Percentiles rank a stretch among this genome's conserved stretches.
phyloP scores from a whole-genome alignment of 768 basidiomycete species.

The Leccinellum luteum region DNA sequence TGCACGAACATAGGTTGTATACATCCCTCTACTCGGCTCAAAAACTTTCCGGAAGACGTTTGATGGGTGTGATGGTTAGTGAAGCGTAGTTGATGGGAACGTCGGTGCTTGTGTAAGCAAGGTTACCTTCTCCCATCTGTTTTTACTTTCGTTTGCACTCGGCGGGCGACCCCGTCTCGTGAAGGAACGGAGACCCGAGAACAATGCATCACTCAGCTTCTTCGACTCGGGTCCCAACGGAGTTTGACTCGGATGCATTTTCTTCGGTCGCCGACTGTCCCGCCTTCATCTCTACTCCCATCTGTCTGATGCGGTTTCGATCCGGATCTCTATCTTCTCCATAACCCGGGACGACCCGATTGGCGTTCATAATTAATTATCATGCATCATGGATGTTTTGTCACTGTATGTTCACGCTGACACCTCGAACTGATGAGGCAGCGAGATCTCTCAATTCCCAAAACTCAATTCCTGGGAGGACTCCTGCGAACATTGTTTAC shows the following conservation, averaged over 20 bases:
- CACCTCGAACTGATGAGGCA: background rate
- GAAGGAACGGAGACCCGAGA: background rate
- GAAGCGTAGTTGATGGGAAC: background rate
- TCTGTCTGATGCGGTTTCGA: background rate
- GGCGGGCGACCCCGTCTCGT: background rate
- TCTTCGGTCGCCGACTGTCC: background rate
- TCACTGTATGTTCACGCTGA: too few relatives aligned
- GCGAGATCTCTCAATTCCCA: background rate
- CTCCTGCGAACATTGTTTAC: background rate
- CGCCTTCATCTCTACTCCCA: background rate
- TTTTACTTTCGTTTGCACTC: background rate
- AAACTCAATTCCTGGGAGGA: background rate
- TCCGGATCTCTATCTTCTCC: background rate
- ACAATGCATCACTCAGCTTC: background rate
- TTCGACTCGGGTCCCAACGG: background rate
- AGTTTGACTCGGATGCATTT: too few relatives aligned
- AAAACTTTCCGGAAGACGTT: background rate
- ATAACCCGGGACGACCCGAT: background rate
- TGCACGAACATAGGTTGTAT: conserved; percentile 20
- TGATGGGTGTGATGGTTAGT: background rate
- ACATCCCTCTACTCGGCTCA: conserved; percentile 10
- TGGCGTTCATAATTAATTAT: background rate
- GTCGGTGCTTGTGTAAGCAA: conserved; percentile 4
- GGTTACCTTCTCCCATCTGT: background rate
- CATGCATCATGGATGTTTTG: background rate